Conservation (phyloP, 1,284 basidiomycete species). For the Trichosporon sp. region DNA sequence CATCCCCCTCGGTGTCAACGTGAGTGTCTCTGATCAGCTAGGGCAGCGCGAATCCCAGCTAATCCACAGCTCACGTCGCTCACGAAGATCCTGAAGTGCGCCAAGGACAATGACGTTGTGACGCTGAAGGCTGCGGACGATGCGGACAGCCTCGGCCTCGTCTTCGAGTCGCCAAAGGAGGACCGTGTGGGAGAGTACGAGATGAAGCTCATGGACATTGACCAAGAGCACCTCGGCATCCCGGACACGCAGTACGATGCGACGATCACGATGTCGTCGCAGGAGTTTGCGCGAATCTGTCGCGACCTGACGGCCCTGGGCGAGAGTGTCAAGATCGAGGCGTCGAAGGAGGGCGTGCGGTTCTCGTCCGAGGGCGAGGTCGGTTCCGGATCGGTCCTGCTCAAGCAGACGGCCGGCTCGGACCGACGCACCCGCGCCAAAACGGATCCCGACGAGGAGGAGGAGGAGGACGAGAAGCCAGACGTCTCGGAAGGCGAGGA, state of each 20-base stretch:
- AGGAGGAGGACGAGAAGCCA: conserved; percentile 51
- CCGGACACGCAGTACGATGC: conserved; percentile 99
- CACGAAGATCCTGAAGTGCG: conserved; percentile 94
- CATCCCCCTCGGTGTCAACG: conserved; percentile 86
- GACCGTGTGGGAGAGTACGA: conserved; percentile 97
- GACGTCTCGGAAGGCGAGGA: conserved; percentile 49
- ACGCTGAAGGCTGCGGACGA: conserved; percentile 90
- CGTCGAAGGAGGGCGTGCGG: conserved; percentile 92
- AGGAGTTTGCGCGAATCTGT: conserved; percentile 88
- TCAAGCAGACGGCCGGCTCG: conserved; percentile 62
- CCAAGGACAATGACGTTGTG: conserved; percentile 91
- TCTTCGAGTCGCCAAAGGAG: conserved; percentile 84
- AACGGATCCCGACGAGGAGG: conserved; percentile 54
- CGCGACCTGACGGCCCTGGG: conserved; percentile 88
- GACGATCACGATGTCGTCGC: conserved; percentile 77
- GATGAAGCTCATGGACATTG: conserved; percentile 99
- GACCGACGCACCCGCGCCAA: conserved; percentile 46
- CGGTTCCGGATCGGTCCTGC: conserved; percentile 80
- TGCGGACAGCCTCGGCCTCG: conserved; percentile 79
- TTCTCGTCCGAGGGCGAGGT: conserved; percentile 92
- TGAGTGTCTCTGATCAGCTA: conserved; percentile 24
- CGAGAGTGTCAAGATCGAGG: conserved; percentile 92
- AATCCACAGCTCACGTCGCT: conserved; percentile 62
- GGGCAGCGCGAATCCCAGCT: conserved; percentile 1
- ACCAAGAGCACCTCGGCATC: conserved; percentile 89